Conservation (phyloP, 805 yeast genomes). For the Wickerhamomyces silvicola region DNA sequence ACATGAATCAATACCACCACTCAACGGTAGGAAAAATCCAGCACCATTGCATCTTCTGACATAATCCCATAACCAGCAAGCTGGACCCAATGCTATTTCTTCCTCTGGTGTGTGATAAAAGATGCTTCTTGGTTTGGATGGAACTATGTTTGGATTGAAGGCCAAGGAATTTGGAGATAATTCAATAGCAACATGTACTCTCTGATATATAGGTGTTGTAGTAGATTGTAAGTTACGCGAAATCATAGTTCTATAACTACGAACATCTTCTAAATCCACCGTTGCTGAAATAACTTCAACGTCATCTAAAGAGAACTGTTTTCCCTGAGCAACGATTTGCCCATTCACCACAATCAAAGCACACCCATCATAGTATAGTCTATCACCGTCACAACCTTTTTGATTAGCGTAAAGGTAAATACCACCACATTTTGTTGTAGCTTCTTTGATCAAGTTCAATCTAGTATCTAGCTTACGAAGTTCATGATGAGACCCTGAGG, state of each 20-base stretch:
- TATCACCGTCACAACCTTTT: conserved; percentile 97
- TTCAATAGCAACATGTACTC: conserved; percentile 58
- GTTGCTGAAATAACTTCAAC: conserved; percentile 97
- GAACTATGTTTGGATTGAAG: conserved; percentile 56
- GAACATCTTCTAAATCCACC: conserved; percentile 85
- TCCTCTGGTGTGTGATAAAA: conserved; percentile 82
- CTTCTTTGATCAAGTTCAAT: conserved; percentile 78
- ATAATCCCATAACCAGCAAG: conserved; percentile 99
- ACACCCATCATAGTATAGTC: conserved; percentile 95
- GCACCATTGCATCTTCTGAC: conserved; percentile 84
- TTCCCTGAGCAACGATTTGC: conserved; percentile 83
- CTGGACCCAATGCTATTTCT: conserved; percentile 97
- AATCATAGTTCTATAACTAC: conserved; percentile 64
- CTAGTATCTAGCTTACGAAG: conserved; percentile 83
- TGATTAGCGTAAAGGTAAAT: conserved; percentile 91
- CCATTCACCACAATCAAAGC: conserved; percentile 94
- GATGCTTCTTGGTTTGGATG: conserved; percentile 45
- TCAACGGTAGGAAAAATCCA: conserved; percentile 87
- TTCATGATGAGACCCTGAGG: conserved; percentile 98
- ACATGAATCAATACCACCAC: conserved; percentile 98
- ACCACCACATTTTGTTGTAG: conserved; percentile 96
- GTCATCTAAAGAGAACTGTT: conserved; percentile 83
- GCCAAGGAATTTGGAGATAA: conserved; percentile 53
- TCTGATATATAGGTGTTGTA: conserved; percentile 28
- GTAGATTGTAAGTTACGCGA: conserved; percentile 45